These are phyloP conservation scores for Meyerozyma athensensis DNA, from an alignment of 1,139 yeast species.

Conservation along the genomic window DNA sequence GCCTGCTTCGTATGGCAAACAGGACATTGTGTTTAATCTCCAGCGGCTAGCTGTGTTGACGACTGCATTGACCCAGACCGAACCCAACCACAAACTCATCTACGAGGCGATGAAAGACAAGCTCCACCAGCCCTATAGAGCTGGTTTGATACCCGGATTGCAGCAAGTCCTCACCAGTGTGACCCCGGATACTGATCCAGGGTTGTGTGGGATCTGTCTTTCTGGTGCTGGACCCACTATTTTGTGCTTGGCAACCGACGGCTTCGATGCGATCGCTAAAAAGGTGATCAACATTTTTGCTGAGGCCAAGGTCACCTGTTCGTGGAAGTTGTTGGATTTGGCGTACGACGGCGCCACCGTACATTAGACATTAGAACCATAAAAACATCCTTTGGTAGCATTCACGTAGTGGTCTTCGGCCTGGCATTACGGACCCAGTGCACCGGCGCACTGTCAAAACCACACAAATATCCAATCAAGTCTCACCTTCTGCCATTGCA, in stretches of 20 bases:
- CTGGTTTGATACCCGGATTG: constrained; percentile 86
- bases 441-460: background rate
- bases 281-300: constrained; percentile 69
- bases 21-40: constrained; percentile 84
- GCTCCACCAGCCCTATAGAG: constrained; percentile 93
- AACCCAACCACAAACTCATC: constrained; percentile 78
- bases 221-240: constrained; percentile 99
- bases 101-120: constrained; percentile 96
- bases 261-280: constrained; percentile 77
- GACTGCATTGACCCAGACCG: constrained; percentile 76
- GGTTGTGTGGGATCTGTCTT: constrained; percentile 87
- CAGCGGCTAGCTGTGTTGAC: constrained; percentile 45
- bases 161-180: constrained; percentile 74
- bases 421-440: no score
- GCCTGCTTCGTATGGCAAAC: constrained; percentile 73
- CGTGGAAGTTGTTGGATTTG: constrained; percentile 78
- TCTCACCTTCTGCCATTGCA: background rate
- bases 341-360: constrained; percentile 85
- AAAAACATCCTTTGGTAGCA: no score
- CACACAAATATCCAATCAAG: background rate
- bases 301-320: constrained; percentile 63
- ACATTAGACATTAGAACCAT: no score
- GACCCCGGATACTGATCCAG: constrained; percentile 78
- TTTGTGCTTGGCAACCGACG: constrained; percentile 84
- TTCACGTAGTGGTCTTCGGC: no score